Base-by-base conservation (phyloP, 768 basidiomycete genomes). In the Mycena vulgaris region DNA sequence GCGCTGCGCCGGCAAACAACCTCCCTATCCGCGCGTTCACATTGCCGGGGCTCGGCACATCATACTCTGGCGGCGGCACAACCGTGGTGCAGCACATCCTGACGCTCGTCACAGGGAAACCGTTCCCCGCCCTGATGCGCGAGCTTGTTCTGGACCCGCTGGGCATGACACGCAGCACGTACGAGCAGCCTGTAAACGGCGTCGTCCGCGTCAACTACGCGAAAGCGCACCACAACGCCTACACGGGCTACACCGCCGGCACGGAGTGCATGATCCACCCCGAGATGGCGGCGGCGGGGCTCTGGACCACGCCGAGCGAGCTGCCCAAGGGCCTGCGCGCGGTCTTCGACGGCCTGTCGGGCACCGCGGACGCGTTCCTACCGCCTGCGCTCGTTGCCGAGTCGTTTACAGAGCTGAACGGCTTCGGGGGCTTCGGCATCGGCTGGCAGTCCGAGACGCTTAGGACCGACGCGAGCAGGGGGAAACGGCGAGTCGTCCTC, bases 11-110 rank as follows among this genome's bases (percentile, higher is more conserved):
- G 0, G 61, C 45, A 3, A 69, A 69, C 48, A 55, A 63, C 31
- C 68, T 55, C 11, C 55, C 62, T 6, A 69, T 69, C 56, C 68
- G 68, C 37, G 68, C 62, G 48, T 69, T 69, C 30, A 69, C 62
- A n/a, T 37, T 69, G 3, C 62, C 62, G 28, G 61, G 68, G 0
- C 68, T 69, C 21, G 68, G 68, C 14, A 69, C 39, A 28, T 57
- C 68, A 17, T 58, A 69, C 35, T 69, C 68, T 16, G 61, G 61
- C 47, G 62, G 68, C 17, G 68, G 62, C 35, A 69, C 62, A 21
- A 59, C 49, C 3, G 53, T 69, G 2, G 48, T 69, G 13, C 68
- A 69, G 28, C 39, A 69, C 39, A 69, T 69, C 47, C 39, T 69
- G 28, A 57, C 62, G 35, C 68, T 69, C 47, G 62, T 69, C 21